Evolutionary conservation across 805 yeast species (phyloP), one percentile per base, ranked within the genome.

Genomic region (Monosporozyma siamensis): DNA sequence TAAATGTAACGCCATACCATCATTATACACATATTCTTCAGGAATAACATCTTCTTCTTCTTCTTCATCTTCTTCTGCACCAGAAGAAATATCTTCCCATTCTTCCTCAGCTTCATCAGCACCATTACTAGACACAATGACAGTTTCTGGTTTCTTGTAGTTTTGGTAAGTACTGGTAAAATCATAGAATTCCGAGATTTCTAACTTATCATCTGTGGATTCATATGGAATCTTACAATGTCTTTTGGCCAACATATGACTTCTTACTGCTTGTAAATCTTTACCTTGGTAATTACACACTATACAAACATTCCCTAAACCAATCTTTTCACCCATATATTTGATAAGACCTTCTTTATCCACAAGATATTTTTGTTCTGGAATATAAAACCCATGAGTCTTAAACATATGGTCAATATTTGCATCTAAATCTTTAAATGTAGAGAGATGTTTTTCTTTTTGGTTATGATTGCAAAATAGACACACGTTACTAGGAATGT

Each of bases 221-320:
- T 92, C 97, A 61, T 86, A 92, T 3, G 97, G 97, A 41, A 92
- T 78, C 58, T 75, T 75, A 68, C 89, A 83, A 63, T 92, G 98
- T 49, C 83, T 77, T 67, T 92, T 92, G 20, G 82, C 70, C 7
- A 72, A 48, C 97, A 92, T 88, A 60, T 92, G 98, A 22, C 87
- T 89, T 55, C 95, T 80, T 2, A 82, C 92, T 18, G 95, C 85
- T 52, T 85, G 94, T 23, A 90, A 59, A 24, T 83, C 75, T 55
- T 78, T 74, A 21, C 97, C 97, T 67, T 89, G 95, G 59, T 76
- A 90, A 35, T 75, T 70, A 61, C 98, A 92, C 25, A 74, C 75
- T 43, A 92, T 67, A 63, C 98, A 92, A 47, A 89, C 75, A 53
- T 88, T 88, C 40, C 98, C 98, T 40, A 85, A 74, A 17, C 95